A percentile compares a stretch with the other conserved stretches of the same genome.
phyloP scores from a whole-genome alignment of 371 early-diverging fungal species.

The Mucor velutinosus region DNA sequence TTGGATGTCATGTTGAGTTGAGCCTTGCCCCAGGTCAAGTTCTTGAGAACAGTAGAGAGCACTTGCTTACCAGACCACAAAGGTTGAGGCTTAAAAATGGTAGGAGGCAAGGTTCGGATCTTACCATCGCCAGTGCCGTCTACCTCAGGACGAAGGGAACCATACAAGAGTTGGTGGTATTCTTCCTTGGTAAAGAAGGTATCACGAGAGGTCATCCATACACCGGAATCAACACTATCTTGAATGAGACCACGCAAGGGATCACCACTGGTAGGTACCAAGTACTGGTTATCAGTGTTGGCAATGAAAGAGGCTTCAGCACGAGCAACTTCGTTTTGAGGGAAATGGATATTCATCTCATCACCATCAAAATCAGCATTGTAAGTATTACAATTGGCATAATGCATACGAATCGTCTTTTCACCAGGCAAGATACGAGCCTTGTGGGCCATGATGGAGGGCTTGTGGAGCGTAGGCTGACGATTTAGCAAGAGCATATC shows the following conservation, averaged over 20 bases:
- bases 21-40: constrained; percentile 65
- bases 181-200: constrained; percentile 90
- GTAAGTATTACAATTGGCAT: constrained; percentile 96
- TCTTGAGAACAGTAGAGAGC: constrained; percentile 82
- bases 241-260: constrained; percentile 99
- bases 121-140: constrained; percentile 73
- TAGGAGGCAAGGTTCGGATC: constrained; percentile 81
- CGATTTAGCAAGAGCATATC: constrained; percentile 99
- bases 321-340: constrained; percentile 96
- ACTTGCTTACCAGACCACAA: constrained; percentile 99
- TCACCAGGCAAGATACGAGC: constrained; percentile 93
- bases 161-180: constrained; percentile 94
- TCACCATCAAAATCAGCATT: constrained; percentile 99
- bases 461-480: constrained; percentile 99
- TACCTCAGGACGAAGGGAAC: constrained; percentile 77
- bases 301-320: constrained; percentile 97
- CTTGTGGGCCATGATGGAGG: constrained; percentile 99
- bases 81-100: constrained; percentile 84
- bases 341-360: constrained; percentile 99
- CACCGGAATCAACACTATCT: constrained; percentile 99
- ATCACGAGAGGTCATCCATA: constrained; percentile 91
- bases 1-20: constrained; percentile 90
- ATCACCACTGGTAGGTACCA: constrained; percentile 97
- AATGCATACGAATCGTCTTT: constrained; percentile 99
- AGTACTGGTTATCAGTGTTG: constrained; percentile 96